Percentiles rank a stretch among this genome's conserved stretches.
phyloP scores from a whole-genome alignment of 768 basidiomycete genomes.

The Chiua virens region DNA sequence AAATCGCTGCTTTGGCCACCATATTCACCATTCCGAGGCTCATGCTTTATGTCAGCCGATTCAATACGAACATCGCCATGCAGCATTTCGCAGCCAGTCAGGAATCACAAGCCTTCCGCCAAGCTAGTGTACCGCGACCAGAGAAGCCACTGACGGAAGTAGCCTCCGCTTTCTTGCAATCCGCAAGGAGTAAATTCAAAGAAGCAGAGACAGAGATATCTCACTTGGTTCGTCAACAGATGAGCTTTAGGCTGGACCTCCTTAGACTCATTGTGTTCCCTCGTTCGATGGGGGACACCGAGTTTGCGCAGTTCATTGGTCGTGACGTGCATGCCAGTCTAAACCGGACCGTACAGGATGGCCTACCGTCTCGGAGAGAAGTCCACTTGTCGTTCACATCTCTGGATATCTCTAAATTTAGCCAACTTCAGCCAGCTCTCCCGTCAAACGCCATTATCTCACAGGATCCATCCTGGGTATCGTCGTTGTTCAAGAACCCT shows the following conservation, averaged over 20 bases:
- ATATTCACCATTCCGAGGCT: conserved; percentile 78
- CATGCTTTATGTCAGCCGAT: conserved; percentile 70
- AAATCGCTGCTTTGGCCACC: conserved; percentile 64
- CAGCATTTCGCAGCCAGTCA: conserved; percentile 76
- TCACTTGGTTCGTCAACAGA: conserved; percentile 67
- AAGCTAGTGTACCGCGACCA: conserved; percentile 68
- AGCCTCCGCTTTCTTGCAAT: conserved; percentile 80
- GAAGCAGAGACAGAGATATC: conserved; percentile 61
- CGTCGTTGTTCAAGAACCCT: conserved; percentile 56
- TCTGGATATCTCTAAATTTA: conserved; percentile 74
- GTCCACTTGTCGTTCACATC: conserved; percentile 71
- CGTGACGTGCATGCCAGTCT: conserved; percentile 68
- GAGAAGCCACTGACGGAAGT: conserved; percentile 82
- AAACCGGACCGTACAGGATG: conserved; percentile 57
- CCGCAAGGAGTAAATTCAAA: conserved; percentile 68
- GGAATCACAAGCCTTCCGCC: conserved; percentile 76
- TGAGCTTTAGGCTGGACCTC: conserved; percentile 65
- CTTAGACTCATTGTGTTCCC: conserved; percentile 77
- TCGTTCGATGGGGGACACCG: conserved; percentile 73
- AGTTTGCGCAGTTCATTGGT: conserved; percentile 75
- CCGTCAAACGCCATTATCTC: conserved; percentile 37
- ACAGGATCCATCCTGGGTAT: conserved; percentile 60
- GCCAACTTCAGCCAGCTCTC: conserved; percentile 54
- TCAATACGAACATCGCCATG: conserved; percentile 67
- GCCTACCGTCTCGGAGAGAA: conserved; percentile 55